Base-by-base conservation (phyloP, 345 rosid genomes). In the Moricandia arvensis region DNA sequence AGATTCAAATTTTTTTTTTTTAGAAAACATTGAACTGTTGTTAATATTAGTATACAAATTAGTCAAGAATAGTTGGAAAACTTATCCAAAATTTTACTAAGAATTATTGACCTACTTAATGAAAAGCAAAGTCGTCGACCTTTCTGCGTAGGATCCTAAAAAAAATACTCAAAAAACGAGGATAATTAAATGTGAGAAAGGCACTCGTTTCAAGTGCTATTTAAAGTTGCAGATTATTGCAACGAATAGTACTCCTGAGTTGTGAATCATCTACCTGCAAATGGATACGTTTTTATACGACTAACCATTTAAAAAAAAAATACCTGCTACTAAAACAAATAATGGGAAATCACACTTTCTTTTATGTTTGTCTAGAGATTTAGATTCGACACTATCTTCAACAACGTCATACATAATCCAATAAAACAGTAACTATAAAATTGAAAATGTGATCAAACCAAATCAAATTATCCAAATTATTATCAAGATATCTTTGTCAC, bases 81-180 rank as follows among this genome's bases (percentile, higher is more conserved):
- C 72, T 59, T 72, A 77, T 77, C 81, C 59, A 71, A 63, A 77
- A 71, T 58, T 30, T 72, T 59, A 65, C 21, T 15, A 63, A 76
- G 30, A 63, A 66, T 55, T 69, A 38, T 47, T 69, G 71, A 70
- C 75, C 59, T 53, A 37, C 35, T 76, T 29, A 54, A 54, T 55
- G 26, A 4, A 66, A 59, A 16, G 24, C n/a, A 21, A 55, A 35
- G 74, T 69, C 58, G 27, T 53, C 59, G 71, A 55, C 70, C 35
- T 38, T 54, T 76, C 30, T 62, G 34, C 59, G n/a, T 9, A 45
- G 1, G 69, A 67, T 67, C 41, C 21, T 7, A 29, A 65, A 53
- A 59, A 59, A 26, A 38, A 74, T 74, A 66, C 63, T 47, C 43
- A 33, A 49, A 59, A 59, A 75, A 47, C 47, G 66, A 76, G 60